Conservation (phyloP, 2,329 filamentous ascomycete species). For the Penicillium decumbens region DNA sequence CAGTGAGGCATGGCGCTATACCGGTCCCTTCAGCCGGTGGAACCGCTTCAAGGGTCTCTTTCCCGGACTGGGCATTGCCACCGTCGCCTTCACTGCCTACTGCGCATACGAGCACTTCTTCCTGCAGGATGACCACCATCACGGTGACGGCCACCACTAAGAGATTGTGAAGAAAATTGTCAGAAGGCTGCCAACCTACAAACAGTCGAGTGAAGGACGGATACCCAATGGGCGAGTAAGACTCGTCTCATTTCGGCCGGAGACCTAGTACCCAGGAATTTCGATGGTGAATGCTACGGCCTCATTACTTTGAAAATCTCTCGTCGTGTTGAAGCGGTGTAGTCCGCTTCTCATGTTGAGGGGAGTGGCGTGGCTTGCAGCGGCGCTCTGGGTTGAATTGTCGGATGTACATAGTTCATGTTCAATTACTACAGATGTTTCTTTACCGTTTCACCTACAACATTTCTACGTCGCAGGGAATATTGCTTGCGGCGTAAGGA, state of each 20-base stretch:
- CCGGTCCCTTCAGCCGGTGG: conserved; percentile 76
- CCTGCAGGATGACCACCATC: conserved; percentile 63
- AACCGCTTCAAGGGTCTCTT: conserved; percentile 85
- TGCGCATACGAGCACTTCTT: conserved; percentile 87
- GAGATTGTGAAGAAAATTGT: conserved; percentile 7
- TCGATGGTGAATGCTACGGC: conserved; percentile 8
- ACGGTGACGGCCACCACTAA: conserved; percentile 52
- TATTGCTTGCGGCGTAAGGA: neutral
- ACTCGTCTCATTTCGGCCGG: conserved; percentile 12
- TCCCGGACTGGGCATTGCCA: conserved; percentile 87
- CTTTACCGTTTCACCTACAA: conserved; percentile 12
- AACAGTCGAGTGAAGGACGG: conserved; percentile 18
- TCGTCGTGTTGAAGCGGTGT: conserved; percentile 14
- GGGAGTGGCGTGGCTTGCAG: conserved; percentile 16
- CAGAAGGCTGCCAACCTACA: conserved; percentile 13
- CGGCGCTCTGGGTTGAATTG: conserved; percentile 33
- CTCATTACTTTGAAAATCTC: conserved; percentile 7
- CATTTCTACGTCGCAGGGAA: neutral
- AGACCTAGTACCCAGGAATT: conserved; percentile 10
- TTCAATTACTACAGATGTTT: conserved; percentile 25
- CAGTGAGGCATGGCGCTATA: conserved; percentile 95
- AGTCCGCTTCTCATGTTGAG: conserved; percentile 1
- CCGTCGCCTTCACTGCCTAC: conserved; percentile 85
- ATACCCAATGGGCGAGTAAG: conserved; percentile 21
- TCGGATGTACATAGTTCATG: conserved; percentile 36